Conservation (phyloP, 768 basidiomycete species). For the Amanita exitialis region DNA sequence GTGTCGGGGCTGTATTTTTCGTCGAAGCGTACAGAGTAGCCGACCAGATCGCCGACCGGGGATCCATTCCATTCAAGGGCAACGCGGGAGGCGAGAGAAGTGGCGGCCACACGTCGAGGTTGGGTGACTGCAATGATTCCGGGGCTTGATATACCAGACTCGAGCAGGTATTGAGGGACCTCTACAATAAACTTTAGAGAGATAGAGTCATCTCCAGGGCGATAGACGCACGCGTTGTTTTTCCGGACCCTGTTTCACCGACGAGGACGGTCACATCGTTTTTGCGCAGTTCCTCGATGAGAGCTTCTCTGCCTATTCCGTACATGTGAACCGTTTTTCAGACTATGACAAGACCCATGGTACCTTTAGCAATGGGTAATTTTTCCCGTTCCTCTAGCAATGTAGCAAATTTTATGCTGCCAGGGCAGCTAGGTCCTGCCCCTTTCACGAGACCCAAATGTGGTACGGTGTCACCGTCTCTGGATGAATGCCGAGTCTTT, state of each 20-base stretch:
- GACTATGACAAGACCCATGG: conserved; percentile 10
- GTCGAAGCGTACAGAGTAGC: conserved; percentile 95
- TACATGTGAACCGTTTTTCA: neutral
- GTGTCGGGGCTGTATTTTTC: conserved; percentile 66
- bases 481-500: conserved; percentile 19
- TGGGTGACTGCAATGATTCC: conserved; percentile 90
- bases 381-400: conserved; percentile 58
- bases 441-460: conserved; percentile 9
- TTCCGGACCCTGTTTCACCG: conserved; percentile 97
- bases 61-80: conserved; percentile 66
- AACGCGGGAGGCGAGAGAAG: conserved; percentile 86
- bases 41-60: conserved; percentile 67
- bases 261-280: conserved; percentile 85
- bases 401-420: conserved; percentile 14
- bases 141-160: conserved; percentile 59
- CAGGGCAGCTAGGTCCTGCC: conserved; percentile 13
- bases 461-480: conserved; percentile 4
- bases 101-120: conserved; percentile 91
- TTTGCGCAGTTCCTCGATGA: conserved; percentile 60
- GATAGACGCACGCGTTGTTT: conserved; percentile 82
- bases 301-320: conserved; percentile 56
- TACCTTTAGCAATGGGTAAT: conserved; percentile 76
- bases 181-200: conserved; percentile 37
- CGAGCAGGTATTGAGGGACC: conserved; percentile 91
- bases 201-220: neutral